phyloP scores from a whole-genome alignment of 2,329 filamentous ascomycete genomes.

The Thermoascus crustaceus region DNA sequence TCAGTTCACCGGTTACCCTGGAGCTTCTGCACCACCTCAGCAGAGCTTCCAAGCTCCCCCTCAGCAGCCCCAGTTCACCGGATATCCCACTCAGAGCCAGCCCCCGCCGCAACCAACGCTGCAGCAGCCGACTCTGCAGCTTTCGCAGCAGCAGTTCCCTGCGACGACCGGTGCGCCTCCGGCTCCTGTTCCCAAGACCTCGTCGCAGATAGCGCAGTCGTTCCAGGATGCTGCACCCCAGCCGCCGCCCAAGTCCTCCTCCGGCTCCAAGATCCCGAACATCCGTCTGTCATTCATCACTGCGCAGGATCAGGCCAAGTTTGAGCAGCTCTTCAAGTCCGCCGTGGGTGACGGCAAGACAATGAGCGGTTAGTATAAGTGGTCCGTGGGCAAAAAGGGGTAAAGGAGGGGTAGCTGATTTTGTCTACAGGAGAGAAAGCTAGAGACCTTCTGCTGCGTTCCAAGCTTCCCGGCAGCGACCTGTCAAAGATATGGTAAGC shows the following conservation, averaged over 20 bases:
- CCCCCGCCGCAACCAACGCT: slow-evolving; percentile 29
- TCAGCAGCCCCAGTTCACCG: slow-evolving; percentile 55
- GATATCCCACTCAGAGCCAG: slow-evolving; percentile 40
- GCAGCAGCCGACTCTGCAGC: slow-evolving; percentile 21
- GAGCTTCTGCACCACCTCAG: slow-evolving; percentile 21
- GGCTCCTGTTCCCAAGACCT: slow-evolving; percentile 54
- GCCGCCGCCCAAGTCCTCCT: slow-evolving; percentile 50
- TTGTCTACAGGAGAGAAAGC: slow-evolving; percentile 61
- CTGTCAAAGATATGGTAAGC: slow-evolving; percentile 86
- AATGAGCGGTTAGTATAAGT: slow-evolving; percentile 56
- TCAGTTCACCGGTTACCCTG: slow-evolving; percentile 43
- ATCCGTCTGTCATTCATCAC: slow-evolving; percentile 95
- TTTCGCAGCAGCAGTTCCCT: slow-evolving; percentile 32
- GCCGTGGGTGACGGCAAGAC: slow-evolving; percentile 78
- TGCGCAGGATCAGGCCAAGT: slow-evolving; percentile 87
- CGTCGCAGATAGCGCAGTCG: slow-evolving; percentile 56
- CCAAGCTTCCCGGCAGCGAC: slow-evolving; percentile 76
- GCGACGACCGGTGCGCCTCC: slow-evolving; percentile 39
- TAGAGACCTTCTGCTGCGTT: slow-evolving; percentile 77
- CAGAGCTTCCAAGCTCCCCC: slow-evolving; percentile 26
- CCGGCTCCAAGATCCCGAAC: slow-evolving; percentile 74
- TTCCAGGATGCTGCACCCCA: slow-evolving; percentile 51
- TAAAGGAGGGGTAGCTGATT: slow-evolving; percentile 10
- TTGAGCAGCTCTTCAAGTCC: slow-evolving; percentile 95
- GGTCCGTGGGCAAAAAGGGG: neutral